These are phyloP conservation scores for Neoscytalidium dimidiatum DNA, from an alignment of 2,329 filamentous ascomycete genomes.

Conservation along the genomic window DNA sequence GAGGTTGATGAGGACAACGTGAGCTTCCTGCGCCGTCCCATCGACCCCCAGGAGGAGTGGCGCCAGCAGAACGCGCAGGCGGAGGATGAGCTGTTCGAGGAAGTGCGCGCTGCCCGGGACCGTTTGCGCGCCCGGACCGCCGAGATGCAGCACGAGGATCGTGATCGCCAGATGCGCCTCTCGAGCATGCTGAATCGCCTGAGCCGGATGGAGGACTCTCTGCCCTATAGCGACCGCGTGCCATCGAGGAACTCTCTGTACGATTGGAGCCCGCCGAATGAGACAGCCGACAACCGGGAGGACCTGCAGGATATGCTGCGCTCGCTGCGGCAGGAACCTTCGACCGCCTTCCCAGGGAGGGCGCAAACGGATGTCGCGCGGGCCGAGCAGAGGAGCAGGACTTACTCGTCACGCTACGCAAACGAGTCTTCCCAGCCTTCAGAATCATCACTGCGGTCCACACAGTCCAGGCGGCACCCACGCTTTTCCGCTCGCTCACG, in stretches of 20 bases:
- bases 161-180: slow-evolving; percentile 43
- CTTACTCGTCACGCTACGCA: slow-evolving; percentile 29
- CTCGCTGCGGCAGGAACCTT: slow-evolving; percentile 42
- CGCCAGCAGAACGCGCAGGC: slow-evolving; percentile 30
- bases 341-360: slow-evolving; percentile 38
- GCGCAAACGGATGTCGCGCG: slow-evolving; percentile 36
- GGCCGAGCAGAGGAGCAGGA: slow-evolving; percentile 28
- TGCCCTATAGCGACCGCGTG: slow-evolving; percentile 56
- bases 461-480: slow-evolving; percentile 43
- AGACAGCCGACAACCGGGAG: slow-evolving; percentile 35
- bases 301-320: slow-evolving; percentile 44
- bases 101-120: slow-evolving; percentile 18
- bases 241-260: slow-evolving; percentile 58
- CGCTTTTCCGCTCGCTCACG: slow-evolving; percentile 40
- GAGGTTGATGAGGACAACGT: slow-evolving; percentile 52
- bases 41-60: slow-evolving; percentile 39
- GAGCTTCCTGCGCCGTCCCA: slow-evolving; percentile 50
- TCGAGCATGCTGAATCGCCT: slow-evolving; percentile 49
- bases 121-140: slow-evolving; percentile 23
- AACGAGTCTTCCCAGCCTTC: slow-evolving; percentile 28
- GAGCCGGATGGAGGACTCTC: slow-evolving; percentile 45
- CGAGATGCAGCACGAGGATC: slow-evolving; percentile 38
- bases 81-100: slow-evolving; percentile 20
- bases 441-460: slow-evolving; percentile 40
- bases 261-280: slow-evolving; percentile 58